Conservation (phyloP, 23 red algal genomes). For the Cyanidioschyzon merolae region DNA sequence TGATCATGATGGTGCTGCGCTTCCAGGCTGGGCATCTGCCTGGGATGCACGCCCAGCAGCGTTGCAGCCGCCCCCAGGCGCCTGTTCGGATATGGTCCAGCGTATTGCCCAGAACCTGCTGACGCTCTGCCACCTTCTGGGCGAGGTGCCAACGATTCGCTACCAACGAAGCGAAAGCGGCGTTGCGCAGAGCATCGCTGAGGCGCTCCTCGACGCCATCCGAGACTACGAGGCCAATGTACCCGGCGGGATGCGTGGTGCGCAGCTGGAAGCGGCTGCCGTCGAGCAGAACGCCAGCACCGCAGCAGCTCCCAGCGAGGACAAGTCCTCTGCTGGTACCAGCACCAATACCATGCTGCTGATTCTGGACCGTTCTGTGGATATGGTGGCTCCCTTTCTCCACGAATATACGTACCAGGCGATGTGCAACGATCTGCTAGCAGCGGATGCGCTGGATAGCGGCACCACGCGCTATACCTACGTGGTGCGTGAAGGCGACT, state of each 20-base stretch:
- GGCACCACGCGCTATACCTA: constrained; percentile 43
- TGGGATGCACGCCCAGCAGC: constrained; percentile 29
- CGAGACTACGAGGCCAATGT: not conserved
- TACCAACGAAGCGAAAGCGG: constrained; percentile 10
- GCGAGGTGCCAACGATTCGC: constrained; percentile 4
- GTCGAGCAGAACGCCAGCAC: constrained; percentile 6
- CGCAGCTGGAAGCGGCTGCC: constrained; percentile 6
- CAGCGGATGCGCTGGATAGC: constrained; percentile 48
- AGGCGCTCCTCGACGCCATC: constrained; percentile 19
- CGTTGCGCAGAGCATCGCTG: constrained; percentile 29
- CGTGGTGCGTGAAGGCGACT: not conserved
- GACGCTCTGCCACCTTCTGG: constrained; percentile 2
- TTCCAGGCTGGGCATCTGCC: constrained; percentile 46
- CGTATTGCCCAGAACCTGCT: not conserved
- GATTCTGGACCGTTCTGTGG: constrained; percentile 63
- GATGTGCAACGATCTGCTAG: constrained; percentile 77
- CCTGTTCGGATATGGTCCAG: not conserved
- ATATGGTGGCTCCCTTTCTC: constrained; percentile 56
- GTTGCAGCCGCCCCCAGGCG: not conserved
- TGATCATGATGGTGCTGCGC: constrained; percentile 20
- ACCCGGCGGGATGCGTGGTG: constrained; percentile 17
- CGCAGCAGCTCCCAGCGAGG: not conserved
- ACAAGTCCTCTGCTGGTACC: not conserved
- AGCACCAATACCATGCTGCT: constrained; percentile 31
- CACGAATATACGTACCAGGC: constrained; percentile 94